phyloP scores from a whole-genome alignment of 305 asterid species.

The Withania somnifera region DNA sequence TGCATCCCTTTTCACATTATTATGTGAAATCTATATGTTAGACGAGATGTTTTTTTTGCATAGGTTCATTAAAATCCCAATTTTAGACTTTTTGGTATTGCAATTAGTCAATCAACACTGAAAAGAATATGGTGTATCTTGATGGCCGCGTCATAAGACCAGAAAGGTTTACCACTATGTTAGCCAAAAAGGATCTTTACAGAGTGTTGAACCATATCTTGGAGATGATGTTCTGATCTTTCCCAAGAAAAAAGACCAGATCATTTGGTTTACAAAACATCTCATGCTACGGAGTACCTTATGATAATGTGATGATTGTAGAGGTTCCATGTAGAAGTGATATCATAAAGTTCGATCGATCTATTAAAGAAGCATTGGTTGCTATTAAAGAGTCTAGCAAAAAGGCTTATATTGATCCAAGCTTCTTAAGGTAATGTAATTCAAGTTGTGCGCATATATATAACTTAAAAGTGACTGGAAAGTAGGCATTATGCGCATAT shows the following conservation, averaged over 20 bases:
- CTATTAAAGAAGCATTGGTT: no score
- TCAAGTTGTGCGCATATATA: no score
- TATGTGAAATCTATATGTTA: neutral
- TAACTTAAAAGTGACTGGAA: no score
- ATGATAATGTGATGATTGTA: neutral
- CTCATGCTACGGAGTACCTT: no score
- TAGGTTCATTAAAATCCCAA: neutral
- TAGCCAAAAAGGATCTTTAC: neutral
- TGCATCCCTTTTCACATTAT: neutral
- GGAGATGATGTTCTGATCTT: neutral
- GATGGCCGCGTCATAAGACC: neutral
- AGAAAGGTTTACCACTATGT: neutral
- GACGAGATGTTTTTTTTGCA: no score
- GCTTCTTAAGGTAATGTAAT: no score
- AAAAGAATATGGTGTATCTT: neutral
- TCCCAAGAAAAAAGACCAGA: neutral
- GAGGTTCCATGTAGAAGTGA: slow-evolving; percentile 1
- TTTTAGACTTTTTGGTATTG: neutral
- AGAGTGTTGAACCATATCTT: neutral
- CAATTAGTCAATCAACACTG: neutral
- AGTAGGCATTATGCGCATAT: no score
- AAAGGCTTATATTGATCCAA: no score
- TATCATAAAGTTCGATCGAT: slow-evolving; percentile 2
- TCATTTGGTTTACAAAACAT: no score
- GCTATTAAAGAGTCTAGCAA: no score